Evolutionary conservation across 805 yeast species (phyloP).

Genomic region (Komagataella phaffii): DNA sequence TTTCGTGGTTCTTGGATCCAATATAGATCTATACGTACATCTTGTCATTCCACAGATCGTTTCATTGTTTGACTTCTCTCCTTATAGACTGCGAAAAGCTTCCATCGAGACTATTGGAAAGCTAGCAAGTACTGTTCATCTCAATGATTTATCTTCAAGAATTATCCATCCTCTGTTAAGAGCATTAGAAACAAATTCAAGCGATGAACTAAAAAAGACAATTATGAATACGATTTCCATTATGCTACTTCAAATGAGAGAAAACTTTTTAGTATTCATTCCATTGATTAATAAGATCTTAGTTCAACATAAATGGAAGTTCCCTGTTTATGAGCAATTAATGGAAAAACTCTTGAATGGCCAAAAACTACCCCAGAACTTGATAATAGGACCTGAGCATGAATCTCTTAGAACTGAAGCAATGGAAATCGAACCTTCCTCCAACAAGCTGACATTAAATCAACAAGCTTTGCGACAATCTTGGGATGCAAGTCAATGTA

Average conservation of each 20-base stretch:
- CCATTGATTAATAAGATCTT: conserved; percentile 67
- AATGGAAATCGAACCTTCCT: conserved; percentile 50
- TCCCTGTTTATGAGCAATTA: conserved; percentile 66
- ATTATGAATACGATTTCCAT: conserved; percentile 73
- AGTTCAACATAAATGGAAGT: conserved; percentile 49
- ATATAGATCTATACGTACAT: conserved; percentile 80
- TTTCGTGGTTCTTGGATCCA: conserved; percentile 75
- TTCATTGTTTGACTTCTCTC: conserved; percentile 60
- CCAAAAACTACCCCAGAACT: conserved; percentile 73
- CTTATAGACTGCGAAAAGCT: conserved; percentile 47
- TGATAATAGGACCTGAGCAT: conserved; percentile 53
- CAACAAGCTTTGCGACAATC: conserved; percentile 57
- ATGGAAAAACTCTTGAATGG: conserved; percentile 67
- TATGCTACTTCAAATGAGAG: conserved; percentile 66
- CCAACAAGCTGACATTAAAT: conserved; percentile 62
- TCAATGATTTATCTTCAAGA: conserved; percentile 82
- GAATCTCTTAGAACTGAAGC: conserved; percentile 27
- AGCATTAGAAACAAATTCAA: conserved; percentile 31
- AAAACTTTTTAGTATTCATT: conserved; percentile 73
- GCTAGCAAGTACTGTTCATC: conserved; percentile 53
- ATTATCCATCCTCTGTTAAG: conserved; percentile 79
- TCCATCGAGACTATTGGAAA: conserved; percentile 80
- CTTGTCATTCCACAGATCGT: conserved; percentile 80
- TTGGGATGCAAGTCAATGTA: conserved; percentile 85
- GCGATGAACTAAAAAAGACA: conserved; percentile 48